Evolutionary conservation across 495 filamentous ascomycete species (phyloP), one percentile per base, ranked within the genome.

Genomic region (Staphylotrichum longicolle): DNA sequence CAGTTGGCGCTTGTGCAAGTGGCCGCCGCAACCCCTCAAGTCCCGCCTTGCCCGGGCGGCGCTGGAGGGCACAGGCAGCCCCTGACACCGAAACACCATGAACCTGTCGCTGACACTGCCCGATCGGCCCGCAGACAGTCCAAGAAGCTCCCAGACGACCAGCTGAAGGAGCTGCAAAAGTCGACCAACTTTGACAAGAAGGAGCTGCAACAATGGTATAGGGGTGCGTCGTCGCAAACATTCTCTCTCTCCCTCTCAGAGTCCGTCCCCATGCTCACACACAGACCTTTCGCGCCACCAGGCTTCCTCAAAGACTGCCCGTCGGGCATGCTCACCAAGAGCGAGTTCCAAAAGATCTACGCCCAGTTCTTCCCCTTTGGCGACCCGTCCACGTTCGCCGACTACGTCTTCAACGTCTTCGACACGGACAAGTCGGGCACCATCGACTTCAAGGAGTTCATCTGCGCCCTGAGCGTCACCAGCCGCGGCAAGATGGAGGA

Each of bases 361-460:
- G 90, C 92, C 56, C 94, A 98, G 77, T 98, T 98, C 84, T 98
- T 98, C 71, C 94, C 94, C 30, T 98, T 98, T 71, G 94, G 94
- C 59, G 94, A 98, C 72, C 94, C 94, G 2, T 93, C 91, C 0
- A 91, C 89, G 0, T 98, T 98, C 69, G 94, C 94, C 66, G 93
- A 98, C 78, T 97, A 98, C 74, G 95, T 98, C 42, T 98, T 98
- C 80, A 96, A 97, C 67, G 94, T 98, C 10, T 98, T 98, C 75
- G 94, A 98, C 73, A 88, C 91, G 63, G 94, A 98, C 78, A 93
- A 96, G 69, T 95, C 90, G 41, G 94, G 94, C 58, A 91, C 90
- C 60, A 98, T 98, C 72, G 94, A 98, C 81, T 98, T 98, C 78
- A 98, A 98, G 74, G 95, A 98, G 74, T 98, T 98, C 77, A 98